Evolutionary conservation across 768 basidiomycete species (phyloP).

Genomic region (Sporobolomyces phaffii): DNA sequence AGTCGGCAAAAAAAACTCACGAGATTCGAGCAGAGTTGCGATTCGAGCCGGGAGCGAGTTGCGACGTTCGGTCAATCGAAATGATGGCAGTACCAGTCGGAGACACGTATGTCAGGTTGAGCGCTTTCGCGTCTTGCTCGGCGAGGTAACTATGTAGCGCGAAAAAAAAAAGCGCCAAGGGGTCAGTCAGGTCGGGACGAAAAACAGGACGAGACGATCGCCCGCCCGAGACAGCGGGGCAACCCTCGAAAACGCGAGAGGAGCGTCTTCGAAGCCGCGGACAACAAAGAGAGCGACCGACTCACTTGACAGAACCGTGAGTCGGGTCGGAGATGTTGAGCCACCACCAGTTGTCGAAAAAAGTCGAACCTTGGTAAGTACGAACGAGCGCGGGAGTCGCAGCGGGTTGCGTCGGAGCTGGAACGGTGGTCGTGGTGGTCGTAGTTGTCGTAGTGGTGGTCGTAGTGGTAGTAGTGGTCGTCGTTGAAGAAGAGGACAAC

Average conservation of each 20-base stretch:
- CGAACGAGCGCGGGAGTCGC: conserved; percentile 8
- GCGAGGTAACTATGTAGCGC: conserved; percentile 10
- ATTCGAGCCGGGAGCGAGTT: background rate
- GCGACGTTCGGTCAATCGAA: conserved; percentile 4
- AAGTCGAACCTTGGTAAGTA: conserved; percentile 3
- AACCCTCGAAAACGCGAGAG: too few relatives aligned
- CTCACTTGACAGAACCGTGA: conserved; percentile 1
- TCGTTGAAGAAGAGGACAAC: too few relatives aligned
- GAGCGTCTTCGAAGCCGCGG: too few relatives aligned
- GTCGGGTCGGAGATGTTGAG: conserved; percentile 4
- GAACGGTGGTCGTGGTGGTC: background rate
- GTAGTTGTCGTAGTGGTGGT: background rate
- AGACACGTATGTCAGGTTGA: background rate
- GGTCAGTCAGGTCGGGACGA: too few relatives aligned
- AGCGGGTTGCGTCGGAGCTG: conserved; percentile 5
- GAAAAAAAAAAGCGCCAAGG: background rate
- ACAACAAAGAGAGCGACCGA: background rate
- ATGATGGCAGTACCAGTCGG: conserved; percentile 1
- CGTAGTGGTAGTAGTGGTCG: background rate
- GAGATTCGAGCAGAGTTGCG: conserved; percentile 16
- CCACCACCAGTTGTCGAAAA: conserved; percentile 12
- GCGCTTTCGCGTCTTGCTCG: background rate
- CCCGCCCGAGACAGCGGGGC: too few relatives aligned
- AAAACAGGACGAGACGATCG: too few relatives aligned
- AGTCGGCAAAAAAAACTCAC: too few relatives aligned